Percentiles rank a stretch among this genome's conserved stretches.
phyloP scores from a whole-genome alignment of 495 filamentous ascomycete species.

The Bathelium albidoporum region DNA sequence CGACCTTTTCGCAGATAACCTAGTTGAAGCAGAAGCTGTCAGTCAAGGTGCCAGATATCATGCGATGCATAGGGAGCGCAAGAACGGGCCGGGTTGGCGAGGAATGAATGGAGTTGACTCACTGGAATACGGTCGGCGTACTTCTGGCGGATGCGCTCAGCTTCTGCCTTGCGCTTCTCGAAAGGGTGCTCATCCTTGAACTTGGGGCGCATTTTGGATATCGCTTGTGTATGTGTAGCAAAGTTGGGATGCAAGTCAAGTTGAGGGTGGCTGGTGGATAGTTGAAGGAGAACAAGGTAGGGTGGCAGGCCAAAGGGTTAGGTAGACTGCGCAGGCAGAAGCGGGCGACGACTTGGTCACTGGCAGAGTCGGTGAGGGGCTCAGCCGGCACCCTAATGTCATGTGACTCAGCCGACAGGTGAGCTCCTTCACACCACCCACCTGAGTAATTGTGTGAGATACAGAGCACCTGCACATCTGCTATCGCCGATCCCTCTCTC shows the following conservation, averaged over 20 bases:
- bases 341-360: constrained; percentile 1
- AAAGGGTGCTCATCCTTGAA: constrained; percentile 99
- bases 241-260: not conserved
- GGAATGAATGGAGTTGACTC: constrained; percentile 36
- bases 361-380: constrained; percentile 2
- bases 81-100: not conserved
- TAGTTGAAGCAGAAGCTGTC: constrained; percentile 30
- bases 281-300: not conserved
- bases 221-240: not conserved
- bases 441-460: not conserved
- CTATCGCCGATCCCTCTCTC: too few species aligned
- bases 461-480: not conserved
- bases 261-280: not conserved
- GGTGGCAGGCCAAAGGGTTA: not conserved
- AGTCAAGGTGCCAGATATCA: constrained; percentile 9
- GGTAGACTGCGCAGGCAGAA: not conserved
- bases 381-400: not conserved
- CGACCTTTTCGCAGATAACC: constrained; percentile 99
- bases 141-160: constrained; percentile 97
- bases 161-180: constrained; percentile 99
- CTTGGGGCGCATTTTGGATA: constrained; percentile 77
- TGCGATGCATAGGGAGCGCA: constrained; percentile 5
- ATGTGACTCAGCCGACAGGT: not conserved
- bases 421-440: not conserved
- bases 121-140: constrained; percentile 98